A percentile compares a stretch with the other conserved stretches of the same genome.
Conservation (phyloP, 2,329 filamentous ascomycete species). For the Penicillium sp. region DNA sequence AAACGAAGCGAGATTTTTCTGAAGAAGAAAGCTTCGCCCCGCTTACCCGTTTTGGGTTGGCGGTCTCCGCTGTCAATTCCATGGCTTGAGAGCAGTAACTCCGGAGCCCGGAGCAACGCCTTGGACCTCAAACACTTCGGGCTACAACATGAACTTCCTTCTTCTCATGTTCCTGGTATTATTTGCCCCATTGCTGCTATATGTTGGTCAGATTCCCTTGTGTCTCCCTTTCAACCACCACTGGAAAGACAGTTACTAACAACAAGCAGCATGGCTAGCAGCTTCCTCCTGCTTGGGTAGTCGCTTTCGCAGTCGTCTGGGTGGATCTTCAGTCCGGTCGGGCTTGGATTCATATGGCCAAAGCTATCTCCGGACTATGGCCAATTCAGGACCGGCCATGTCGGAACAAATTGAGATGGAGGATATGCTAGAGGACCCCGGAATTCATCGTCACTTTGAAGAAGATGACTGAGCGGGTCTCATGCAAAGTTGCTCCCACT, state of each 20-base stretch:
- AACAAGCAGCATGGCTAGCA: constrained; percentile 48
- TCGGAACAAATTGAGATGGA: constrained; percentile 65
- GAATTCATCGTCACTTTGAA: constrained; percentile 26
- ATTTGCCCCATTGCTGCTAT: constrained; percentile 38
- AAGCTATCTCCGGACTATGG: constrained; percentile 57
- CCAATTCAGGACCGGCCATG: constrained; percentile 53
- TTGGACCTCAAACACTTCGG: constrained; percentile 1
- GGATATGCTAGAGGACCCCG: constrained; percentile 54
- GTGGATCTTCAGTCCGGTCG: constrained; percentile 45
- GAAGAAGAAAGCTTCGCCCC: constrained; percentile 9
- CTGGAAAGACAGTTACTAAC: constrained; percentile 19
- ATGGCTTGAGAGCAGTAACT: not conserved
- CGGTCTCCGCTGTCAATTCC: not conserved
- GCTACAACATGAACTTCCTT: constrained; percentile 34
- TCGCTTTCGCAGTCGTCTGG: constrained; percentile 50
- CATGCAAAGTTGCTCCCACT: not conserved
- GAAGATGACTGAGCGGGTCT: constrained; percentile 31
- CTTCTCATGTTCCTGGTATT: constrained; percentile 38
- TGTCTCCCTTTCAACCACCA: not conserved
- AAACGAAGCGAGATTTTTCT: constrained; percentile 22
- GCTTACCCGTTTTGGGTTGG: constrained; percentile 17
- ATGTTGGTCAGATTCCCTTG: constrained; percentile 30
- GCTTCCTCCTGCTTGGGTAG: constrained; percentile 58
- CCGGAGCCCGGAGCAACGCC: not conserved
- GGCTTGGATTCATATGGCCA: constrained; percentile 52